A percentile compares a stretch with the other conserved stretches of the same genome.
Conservation (phyloP, 192 early-diverging fungal genomes). For the Entophlyctis luteolus region DNA sequence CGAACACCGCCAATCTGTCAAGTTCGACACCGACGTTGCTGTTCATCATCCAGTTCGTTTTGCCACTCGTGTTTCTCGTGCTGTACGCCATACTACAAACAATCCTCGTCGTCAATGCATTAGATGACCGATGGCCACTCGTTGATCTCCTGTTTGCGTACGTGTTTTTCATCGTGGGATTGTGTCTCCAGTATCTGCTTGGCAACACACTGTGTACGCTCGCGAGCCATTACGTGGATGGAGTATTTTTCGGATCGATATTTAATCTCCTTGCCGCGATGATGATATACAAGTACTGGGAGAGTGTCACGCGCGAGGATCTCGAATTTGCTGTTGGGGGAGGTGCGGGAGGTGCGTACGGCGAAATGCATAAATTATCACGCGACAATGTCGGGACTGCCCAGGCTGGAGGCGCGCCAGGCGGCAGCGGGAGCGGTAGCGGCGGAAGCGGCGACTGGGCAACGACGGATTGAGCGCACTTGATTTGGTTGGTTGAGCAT, state of each 20-base stretch:
- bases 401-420: too few species aligned
- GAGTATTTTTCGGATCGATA: slow-evolving; percentile 84
- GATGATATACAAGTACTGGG: slow-evolving; percentile 97
- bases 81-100: slow-evolving; percentile 82
- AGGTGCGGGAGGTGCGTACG: slow-evolving; percentile 69
- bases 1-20: slow-evolving; percentile 52
- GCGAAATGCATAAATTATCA: too few species aligned
- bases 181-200: slow-evolving; percentile 72
- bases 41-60: slow-evolving; percentile 78
- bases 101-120: slow-evolving; percentile 78
- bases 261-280: slow-evolving; percentile 79
- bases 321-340: slow-evolving; percentile 76
- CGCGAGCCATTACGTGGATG: slow-evolving; percentile 85
- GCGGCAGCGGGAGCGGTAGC: too few species aligned
- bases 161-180: slow-evolving; percentile 75
- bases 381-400: too few species aligned
- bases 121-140: slow-evolving; percentile 89
- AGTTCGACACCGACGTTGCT: slow-evolving; percentile 61
- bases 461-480: too few species aligned
- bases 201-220: slow-evolving; percentile 69
- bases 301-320: slow-evolving; percentile 85
- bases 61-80: slow-evolving; percentile 68
- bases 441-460: too few species aligned
- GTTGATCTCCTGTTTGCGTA: slow-evolving; percentile 81
- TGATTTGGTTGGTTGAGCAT: too few species aligned